These are phyloP conservation scores for Vitis cinerea DNA, from an alignment of 164 flowering plant genomes.

Conservation along the genomic window DNA sequence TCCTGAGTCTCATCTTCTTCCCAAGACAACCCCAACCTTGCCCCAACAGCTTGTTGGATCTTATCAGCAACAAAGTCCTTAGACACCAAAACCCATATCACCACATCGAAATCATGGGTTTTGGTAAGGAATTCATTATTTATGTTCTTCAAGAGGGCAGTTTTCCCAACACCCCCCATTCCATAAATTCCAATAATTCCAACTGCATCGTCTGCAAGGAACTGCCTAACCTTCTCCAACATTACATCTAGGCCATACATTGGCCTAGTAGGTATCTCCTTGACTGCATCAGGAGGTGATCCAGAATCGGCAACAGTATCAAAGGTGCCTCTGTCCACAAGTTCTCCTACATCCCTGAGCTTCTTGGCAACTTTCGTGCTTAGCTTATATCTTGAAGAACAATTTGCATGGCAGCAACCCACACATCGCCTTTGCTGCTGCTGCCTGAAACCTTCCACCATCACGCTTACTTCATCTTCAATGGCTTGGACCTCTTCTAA, in stretches of 20 bases:
- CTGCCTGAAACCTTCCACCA: slow-evolving; percentile 5
- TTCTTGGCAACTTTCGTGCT: slow-evolving; percentile 13
- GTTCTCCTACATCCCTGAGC: slow-evolving; percentile 12
- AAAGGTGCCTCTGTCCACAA: slow-evolving; percentile 15
- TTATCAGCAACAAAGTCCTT: slow-evolving; percentile 21
- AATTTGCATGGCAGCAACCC: slow-evolving; percentile 3
- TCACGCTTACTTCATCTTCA: slow-evolving; percentile 22
- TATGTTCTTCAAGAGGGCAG: slow-evolving; percentile 21
- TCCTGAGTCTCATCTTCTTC: slow-evolving; percentile 16
- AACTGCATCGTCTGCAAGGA: slow-evolving; percentile 14
- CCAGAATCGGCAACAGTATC: slow-evolving; percentile 10
- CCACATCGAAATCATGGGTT: slow-evolving; percentile 17
- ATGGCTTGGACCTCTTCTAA: slow-evolving; percentile 20
- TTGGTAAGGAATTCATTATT: slow-evolving; percentile 20
- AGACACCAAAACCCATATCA: slow-evolving; percentile 25
- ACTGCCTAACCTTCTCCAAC: slow-evolving; percentile 12
- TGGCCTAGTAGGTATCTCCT: slow-evolving; percentile 24
- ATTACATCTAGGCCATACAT: slow-evolving; percentile 20
- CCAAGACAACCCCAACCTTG: slow-evolving; percentile 24
- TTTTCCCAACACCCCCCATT: slow-evolving; percentile 31
- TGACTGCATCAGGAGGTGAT: slow-evolving; percentile 18
- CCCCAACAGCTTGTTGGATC: slow-evolving; percentile 17
- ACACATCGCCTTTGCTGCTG: slow-evolving; percentile 4
- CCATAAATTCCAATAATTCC: slow-evolving; percentile 24
- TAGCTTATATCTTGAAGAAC: slow-evolving; percentile 15